Evolutionary conservation across 2,329 filamentous ascomycete species (phyloP).

Genomic region (Colletotrichum destructivum): DNA sequence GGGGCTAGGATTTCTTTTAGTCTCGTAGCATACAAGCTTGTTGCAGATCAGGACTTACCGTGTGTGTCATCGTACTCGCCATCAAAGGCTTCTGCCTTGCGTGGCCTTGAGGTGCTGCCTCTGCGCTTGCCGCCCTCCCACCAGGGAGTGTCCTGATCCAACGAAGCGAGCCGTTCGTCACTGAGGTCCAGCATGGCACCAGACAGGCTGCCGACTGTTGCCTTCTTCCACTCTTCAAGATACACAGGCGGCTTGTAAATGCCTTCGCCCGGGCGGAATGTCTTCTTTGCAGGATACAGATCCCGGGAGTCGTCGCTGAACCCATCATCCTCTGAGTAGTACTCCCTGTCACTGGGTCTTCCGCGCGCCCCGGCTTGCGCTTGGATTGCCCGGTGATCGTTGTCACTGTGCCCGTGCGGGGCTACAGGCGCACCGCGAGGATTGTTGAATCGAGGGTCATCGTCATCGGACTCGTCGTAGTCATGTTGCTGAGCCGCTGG

Average conservation of each 20-base stretch:
- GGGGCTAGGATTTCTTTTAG: conserved; percentile 57
- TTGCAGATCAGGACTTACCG: conserved; percentile 56
- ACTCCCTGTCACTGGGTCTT: conserved; percentile 42
- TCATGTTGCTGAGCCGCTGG: conserved; percentile 27
- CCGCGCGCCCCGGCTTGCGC: conserved; percentile 19
- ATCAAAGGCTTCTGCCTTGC: conserved; percentile 75
- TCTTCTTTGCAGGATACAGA: conserved; percentile 36
- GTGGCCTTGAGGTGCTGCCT: conserved; percentile 64
- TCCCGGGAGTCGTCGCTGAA: conserved; percentile 44
- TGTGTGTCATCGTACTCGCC: conserved; percentile 77
- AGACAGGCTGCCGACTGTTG: conserved; percentile 72
- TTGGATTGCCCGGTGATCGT: conserved; percentile 2
- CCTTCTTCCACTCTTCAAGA: conserved; percentile 82
- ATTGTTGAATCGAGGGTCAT: conserved; percentile 12
- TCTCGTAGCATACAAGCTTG: neutral
- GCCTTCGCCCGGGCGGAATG: conserved; percentile 64
- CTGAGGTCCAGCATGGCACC: conserved; percentile 74
- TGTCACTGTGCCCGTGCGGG: conserved; percentile 21
- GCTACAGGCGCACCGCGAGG: conserved; percentile 2
- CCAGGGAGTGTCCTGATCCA: conserved; percentile 76
- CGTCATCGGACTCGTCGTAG: conserved; percentile 35
- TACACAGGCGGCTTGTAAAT: conserved; percentile 72
- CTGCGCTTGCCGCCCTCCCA: conserved; percentile 76
- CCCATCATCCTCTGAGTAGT: conserved; percentile 47
- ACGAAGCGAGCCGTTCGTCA: conserved; percentile 50